Evolutionary conservation across 495 filamentous ascomycete species (phyloP), one percentile per base, ranked within the genome.

Genomic region (Lasiosphaeria hispida): DNA sequence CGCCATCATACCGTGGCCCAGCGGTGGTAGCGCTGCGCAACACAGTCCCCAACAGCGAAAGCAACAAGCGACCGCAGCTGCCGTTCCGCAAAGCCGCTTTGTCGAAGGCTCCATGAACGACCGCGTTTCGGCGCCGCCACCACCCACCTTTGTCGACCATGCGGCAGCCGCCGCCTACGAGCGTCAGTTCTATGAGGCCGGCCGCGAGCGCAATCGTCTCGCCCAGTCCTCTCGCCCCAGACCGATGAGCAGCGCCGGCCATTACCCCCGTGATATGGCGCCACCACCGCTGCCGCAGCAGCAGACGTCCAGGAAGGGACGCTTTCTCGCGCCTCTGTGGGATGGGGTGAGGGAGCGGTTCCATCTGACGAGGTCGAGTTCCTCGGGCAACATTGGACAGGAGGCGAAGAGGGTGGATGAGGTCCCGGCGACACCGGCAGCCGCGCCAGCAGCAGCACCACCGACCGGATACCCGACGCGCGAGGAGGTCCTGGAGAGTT

Each of bases 41-140:
- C 23, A 30, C 23, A 2, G 38, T 23, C 39, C 52, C 2, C n/a
- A 23, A 13, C 23, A 44, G 49, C 54, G 15, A 50, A 52, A 18
- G 5, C 10, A 14, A 8, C n/a, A 38, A 9, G 34, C 39, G 1
- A 38, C 38, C 52, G 18, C 52, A 13, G 19, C 52, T n/a, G 39
- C 35, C 38, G 39, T 38, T 8, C 23, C 53, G 15, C 57, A 65
- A 36, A 72, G 69, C 51, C 61, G 82, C 33, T 92, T 92, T 63
- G 69, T 86, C 4, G 88, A 92, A 63, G 88, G 85, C 2, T 87
- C 80, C 54, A 91, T 92, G 87, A 88, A 84, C 66, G 88, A 92
- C 67, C 83, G 86, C 56, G 77, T 80, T 14, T 90, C 86, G 59
- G 78, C 86, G 56, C 82, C 75, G 61, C 88, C 88, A 38, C 88